Conservation (phyloP, 345 rosid species). For the Salix udensis region DNA sequence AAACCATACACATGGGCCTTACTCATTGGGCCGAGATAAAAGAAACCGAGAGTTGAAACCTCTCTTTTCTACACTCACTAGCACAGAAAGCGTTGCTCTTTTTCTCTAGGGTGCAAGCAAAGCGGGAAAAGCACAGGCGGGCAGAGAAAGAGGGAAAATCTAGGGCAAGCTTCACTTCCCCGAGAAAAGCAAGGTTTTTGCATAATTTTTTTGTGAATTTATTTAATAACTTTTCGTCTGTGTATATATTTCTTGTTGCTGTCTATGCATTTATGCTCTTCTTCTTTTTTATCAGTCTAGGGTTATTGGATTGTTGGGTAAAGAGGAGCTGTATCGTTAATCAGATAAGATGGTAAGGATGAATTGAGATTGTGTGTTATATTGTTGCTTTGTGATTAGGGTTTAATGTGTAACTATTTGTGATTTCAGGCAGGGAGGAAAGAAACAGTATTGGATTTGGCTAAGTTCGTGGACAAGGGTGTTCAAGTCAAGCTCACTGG, state of each 20-base stretch:
- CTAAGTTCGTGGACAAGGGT: conserved; percentile 96
- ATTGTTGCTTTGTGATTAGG: not conserved
- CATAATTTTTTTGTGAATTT: not conserved
- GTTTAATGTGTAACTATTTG: not conserved
- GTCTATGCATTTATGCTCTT: not conserved
- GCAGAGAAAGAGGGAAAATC: not conserved
- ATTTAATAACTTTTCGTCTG: no score
- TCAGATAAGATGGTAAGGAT: not conserved
- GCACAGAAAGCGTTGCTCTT: not conserved
- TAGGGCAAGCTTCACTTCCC: not conserved
- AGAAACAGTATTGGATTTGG: conserved; percentile 93
- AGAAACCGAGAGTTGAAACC: not conserved
- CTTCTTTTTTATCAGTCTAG: not conserved
- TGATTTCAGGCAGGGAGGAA: conserved; percentile 75
- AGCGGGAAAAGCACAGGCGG: conserved; percentile 4
- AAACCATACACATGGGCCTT: not conserved
- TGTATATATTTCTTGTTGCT: not conserved
- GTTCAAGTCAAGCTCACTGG: conserved; percentile 97
- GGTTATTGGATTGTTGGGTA: not conserved
- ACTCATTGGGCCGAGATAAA: not conserved
- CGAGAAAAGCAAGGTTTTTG: not conserved
- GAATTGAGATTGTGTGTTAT: not conserved
- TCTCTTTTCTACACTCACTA: not conserved
- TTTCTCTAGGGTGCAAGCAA: not conserved
- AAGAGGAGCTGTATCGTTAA: not conserved